Conservation (phyloP, 2,329 filamentous ascomycete species). For the Penicillium sp. region DNA sequence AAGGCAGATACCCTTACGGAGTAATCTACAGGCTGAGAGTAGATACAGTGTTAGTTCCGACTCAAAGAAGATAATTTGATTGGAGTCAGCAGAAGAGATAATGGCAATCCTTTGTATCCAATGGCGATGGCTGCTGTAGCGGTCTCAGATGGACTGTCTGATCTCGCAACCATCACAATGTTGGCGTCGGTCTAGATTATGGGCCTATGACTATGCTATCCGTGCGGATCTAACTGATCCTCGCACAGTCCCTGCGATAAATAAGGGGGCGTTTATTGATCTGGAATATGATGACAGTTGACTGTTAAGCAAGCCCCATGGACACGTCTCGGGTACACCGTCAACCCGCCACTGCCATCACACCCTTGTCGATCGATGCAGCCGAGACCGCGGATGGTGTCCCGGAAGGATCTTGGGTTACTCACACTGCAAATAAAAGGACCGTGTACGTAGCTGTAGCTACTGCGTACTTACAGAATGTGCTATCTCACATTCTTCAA, state of each 20-base stretch:
- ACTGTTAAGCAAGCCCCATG: background rate
- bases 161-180: background rate
- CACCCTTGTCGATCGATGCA: constrained; percentile 13
- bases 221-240: background rate
- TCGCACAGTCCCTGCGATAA: background rate
- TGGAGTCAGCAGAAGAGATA: background rate
- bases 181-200: constrained; percentile 6
- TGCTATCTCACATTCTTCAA: constrained; percentile 9
- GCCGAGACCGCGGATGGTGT: constrained; percentile 5
- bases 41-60: background rate
- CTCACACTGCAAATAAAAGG: constrained; percentile 14
- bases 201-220: constrained; percentile 5
- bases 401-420: constrained; percentile 10
- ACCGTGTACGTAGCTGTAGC: background rate
- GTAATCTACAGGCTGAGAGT: background rate
- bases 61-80: background rate
- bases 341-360: constrained; percentile 11
- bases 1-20: background rate
- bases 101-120: background rate
- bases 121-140: background rate
- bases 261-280: background rate
- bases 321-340: constrained; percentile 12
- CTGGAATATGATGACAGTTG: background rate
- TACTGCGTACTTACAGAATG: background rate
- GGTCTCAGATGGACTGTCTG: constrained; percentile 7